phyloP scores from a whole-genome alignment of 495 filamentous ascomycete species.

The Podospora bellae-mahoneyi region DNA sequence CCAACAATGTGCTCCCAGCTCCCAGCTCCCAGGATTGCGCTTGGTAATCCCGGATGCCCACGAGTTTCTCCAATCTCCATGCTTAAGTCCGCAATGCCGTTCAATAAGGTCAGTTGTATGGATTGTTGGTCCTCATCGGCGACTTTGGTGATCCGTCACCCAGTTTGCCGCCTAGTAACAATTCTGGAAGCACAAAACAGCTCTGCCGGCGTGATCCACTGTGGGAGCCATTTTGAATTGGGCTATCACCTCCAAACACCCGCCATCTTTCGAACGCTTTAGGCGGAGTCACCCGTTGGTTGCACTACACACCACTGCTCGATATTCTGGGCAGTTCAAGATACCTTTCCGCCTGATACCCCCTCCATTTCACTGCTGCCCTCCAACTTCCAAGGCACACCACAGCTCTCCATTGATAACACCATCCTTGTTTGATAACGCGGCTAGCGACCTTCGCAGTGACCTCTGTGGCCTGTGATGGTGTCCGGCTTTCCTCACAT shows the following conservation, averaged over 20 bases:
- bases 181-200: neutral
- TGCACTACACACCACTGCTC: neutral
- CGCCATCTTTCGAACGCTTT: neutral
- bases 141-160: neutral
- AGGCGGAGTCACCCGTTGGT: neutral
- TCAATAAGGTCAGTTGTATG: neutral
- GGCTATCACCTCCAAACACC: neutral
- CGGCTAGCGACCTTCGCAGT: neutral
- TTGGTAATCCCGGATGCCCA: neutral
- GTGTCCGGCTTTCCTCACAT: neutral
- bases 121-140: neutral
- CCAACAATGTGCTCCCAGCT: neutral
- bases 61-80: neutral
- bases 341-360: neutral
- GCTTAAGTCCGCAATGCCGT: neutral
- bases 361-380: neutral
- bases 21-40: neutral
- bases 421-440: neutral
- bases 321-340: neutral
- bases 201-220: neutral
- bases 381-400: slow-evolving; percentile 2
- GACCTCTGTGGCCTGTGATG: neutral
- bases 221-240: neutral
- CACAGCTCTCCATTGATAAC: slow-evolving; percentile 4
- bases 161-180: neutral